These are phyloP conservation scores for Kurtzmaniella natalensis DNA, from an alignment of 1,139 yeast genomes.

Conservation along the genomic window DNA sequence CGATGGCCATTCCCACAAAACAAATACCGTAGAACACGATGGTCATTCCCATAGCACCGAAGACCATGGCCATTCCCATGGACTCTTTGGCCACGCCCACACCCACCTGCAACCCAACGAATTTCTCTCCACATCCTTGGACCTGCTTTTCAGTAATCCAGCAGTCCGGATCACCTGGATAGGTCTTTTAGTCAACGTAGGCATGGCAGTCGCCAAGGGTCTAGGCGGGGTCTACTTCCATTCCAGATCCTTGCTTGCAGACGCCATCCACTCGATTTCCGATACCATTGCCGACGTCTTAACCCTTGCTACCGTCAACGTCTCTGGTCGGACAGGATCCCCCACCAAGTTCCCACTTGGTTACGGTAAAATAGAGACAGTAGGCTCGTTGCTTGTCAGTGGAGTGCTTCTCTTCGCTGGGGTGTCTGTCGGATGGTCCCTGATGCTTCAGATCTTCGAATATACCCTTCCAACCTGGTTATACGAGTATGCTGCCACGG, in stretches of 20 bases:
- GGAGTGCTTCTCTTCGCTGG: conserved; percentile 84
- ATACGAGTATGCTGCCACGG: conserved; percentile 39
- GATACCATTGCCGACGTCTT: conserved; percentile 87
- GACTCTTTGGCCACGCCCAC: conserved; percentile 23
- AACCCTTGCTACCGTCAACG: conserved; percentile 84
- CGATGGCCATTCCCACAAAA: too few species aligned
- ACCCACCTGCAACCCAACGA: conserved; percentile 40
- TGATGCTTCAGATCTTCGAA: conserved; percentile 66
- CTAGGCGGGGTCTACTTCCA: conserved; percentile 89
- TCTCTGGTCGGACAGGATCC: conserved; percentile 65
- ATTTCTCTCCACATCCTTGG: conserved; percentile 24
- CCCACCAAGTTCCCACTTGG: conserved; percentile 71
- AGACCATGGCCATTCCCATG: conserved; percentile 21
- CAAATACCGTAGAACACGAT: too few species aligned
- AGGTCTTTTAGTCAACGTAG: conserved; percentile 77
- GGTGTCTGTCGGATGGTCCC: conserved; percentile 84
- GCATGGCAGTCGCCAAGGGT: conserved; percentile 83
- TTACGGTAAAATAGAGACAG: conserved; percentile 86
- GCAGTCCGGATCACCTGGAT: conserved; percentile 93
- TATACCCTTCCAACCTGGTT: conserved; percentile 56
- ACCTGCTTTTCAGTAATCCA: conserved; percentile 55
- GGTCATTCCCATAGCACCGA: conserved; percentile 29
- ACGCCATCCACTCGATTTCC: conserved; percentile 86
- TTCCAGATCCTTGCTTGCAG: conserved; percentile 91
- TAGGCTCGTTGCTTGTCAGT: conserved; percentile 87